Evolutionary conservation across 2,329 filamentous ascomycete genomes (phyloP).

Genomic region (Aureobasidium sp.): DNA sequence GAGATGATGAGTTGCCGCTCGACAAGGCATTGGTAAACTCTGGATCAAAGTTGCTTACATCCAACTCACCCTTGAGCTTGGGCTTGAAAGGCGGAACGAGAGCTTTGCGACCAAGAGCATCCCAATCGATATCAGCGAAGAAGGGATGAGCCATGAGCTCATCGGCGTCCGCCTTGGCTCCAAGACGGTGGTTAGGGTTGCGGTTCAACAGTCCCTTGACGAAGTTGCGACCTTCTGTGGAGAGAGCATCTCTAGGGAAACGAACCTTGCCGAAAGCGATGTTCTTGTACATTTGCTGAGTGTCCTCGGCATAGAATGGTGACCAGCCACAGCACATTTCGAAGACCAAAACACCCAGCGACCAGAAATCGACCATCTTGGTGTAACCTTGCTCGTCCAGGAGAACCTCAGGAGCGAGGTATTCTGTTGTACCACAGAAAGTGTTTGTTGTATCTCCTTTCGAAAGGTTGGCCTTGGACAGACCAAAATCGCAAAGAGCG

Average conservation of each 20-base stretch:
- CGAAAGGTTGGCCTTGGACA: constrained; percentile 94
- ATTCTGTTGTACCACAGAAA: constrained; percentile 97
- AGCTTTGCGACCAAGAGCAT: constrained; percentile 76
- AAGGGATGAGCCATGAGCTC: constrained; percentile 93
- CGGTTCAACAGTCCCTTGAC: constrained; percentile 96
- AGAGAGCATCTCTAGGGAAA: constrained; percentile 90
- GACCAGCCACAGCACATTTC: constrained; percentile 99
- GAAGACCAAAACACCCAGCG: constrained; percentile 90
- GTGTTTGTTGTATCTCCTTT: constrained; percentile 98
- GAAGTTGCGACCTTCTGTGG: constrained; percentile 91
- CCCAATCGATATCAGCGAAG: constrained; percentile 93
- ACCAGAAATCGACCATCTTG: constrained; percentile 99
- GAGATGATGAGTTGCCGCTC: constrained; percentile 70
- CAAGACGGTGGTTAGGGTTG: constrained; percentile 91
- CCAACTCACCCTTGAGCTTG: constrained; percentile 88
- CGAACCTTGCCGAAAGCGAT: constrained; percentile 98
- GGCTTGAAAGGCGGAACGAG: constrained; percentile 97
- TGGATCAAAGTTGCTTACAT: constrained; percentile 96
- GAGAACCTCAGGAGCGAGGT: constrained; percentile 89
- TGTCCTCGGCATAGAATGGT: constrained; percentile 97
- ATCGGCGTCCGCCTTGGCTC: constrained; percentile 82
- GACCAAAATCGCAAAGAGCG: constrained; percentile 91
- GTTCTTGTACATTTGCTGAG: constrained; percentile 99
- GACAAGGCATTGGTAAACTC: constrained; percentile 95
- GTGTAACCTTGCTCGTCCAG: constrained; percentile 96